A percentile compares a stretch with the other conserved stretches of the same genome.
Conservation (phyloP, 1,139 yeast genomes). For the Magnusiomyces paraingens region DNA sequence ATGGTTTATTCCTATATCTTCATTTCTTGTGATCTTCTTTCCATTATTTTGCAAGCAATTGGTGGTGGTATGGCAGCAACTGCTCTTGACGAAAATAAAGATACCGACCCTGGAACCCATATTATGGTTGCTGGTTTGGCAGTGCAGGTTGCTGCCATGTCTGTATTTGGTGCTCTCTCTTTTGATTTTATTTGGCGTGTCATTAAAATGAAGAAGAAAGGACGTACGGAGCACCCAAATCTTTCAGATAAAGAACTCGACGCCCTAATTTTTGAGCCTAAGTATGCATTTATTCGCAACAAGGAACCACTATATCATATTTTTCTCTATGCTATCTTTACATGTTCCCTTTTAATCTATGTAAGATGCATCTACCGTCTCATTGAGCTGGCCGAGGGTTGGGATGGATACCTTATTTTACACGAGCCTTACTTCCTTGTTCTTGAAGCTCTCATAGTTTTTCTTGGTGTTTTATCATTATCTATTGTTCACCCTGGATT, state of each 20-base stretch:
- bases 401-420: conserved; percentile 57
- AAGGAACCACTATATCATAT: conserved; percentile 37
- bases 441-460: conserved; percentile 70
- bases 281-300: conserved; percentile 39
- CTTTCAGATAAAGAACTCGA: neutral
- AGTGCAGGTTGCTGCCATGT: conserved; percentile 71
- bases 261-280: conserved; percentile 33
- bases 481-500: conserved; percentile 59
- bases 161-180: conserved; percentile 54
- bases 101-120: conserved; percentile 53
- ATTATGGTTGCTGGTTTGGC: conserved; percentile 79
- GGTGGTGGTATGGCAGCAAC: conserved; percentile 78
- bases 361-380: conserved; percentile 75
- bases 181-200: conserved; percentile 46
- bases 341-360: conserved; percentile 45
- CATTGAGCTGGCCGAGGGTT: conserved; percentile 71
- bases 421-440: conserved; percentile 71
- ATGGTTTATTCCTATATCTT: conserved; percentile 69
- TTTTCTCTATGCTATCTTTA: conserved; percentile 17
- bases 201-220: conserved; percentile 29
- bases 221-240: neutral
- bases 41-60: conserved; percentile 68
- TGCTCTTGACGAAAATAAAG: conserved; percentile 37
- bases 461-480: conserved; percentile 40
- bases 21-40: conserved; percentile 57